Evolutionary conservation across 2,329 filamentous ascomycete genomes (phyloP), one percentile per base, ranked within the genome.

Genomic region (Apiospora marii): DNA sequence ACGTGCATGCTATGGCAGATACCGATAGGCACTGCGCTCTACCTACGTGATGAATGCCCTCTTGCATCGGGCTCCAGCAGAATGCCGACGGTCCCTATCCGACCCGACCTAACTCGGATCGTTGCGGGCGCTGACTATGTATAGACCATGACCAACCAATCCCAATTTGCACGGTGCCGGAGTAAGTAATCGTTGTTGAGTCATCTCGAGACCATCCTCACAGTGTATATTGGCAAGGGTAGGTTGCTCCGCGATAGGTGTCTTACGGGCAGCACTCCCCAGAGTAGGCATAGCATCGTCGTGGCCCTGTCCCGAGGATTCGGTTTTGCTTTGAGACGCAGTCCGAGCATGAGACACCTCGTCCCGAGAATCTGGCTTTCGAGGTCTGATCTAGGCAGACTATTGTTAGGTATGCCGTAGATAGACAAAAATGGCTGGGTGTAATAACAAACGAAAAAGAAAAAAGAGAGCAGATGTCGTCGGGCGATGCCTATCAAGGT

Each of bases 261-360:
- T 37, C 53, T 37, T 61, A 37, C 16, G 27, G 53, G 16, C 53
- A 37, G 53, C 30, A 61, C 53, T 61, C 53, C 53, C 30, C 34
- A 41, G 58, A 41, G 58, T 64, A 41, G 3, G n/a, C 10, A n/a
- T 41, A n/a, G 22, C 14, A 64, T 64, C 34, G 30, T 37, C 30
- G 22, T 61, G 30, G 51, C 22, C 37, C 6, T 37, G 22, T 64
- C 58, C 58, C 58, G 58, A 22, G 58, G 19, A 22, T 41, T 64
- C 19, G 58, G 58, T 41, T 61, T 61, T 41, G 58, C 58, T 64
- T 41, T 34, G 34, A 64, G 58, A 64, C 58, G 3, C 1, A 41
- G 58, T n/a, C 58, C 58, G 58, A 64, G 34, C 58, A 64, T 24
- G 34, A 64, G 58, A 64, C 58, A 64, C 3, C 3, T 41, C 30